Percentiles rank a stretch among this genome's conserved stretches.
Evolutionary conservation across 2,329 filamentous ascomycete genomes (phyloP).

Genomic region (Colletotrichum zoysiae): DNA sequence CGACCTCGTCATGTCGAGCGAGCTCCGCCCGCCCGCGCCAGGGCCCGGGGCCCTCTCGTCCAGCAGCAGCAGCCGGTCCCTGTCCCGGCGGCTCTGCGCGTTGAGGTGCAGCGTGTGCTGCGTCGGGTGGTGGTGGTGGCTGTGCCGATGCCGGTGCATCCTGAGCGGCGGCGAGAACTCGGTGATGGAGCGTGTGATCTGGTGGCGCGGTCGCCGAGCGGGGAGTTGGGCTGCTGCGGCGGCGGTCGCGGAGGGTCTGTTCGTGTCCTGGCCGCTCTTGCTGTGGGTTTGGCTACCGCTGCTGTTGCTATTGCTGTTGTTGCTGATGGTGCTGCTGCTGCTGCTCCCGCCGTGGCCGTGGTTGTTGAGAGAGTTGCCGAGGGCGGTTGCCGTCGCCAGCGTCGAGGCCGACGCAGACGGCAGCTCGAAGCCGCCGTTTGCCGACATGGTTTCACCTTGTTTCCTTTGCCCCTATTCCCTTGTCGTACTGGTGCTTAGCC

Average conservation of each 20-base stretch:
- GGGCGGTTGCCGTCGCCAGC: conserved; percentile 20
- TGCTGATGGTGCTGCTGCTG: neutral
- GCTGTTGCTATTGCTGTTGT: neutral
- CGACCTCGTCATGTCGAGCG: conserved; percentile 60
- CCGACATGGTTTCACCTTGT: conserved; percentile 38
- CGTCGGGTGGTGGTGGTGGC: conserved; percentile 52
- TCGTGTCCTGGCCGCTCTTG: conserved; percentile 13
- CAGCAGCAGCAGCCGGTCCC: conserved; percentile 26
- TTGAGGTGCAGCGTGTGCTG: conserved; percentile 45
- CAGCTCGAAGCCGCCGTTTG: conserved; percentile 32
- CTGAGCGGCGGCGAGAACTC: conserved; percentile 64
- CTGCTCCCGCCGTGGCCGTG: neutral
- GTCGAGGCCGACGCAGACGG: conserved; percentile 31
- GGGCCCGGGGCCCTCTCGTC: conserved; percentile 47
- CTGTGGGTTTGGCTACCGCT: conserved; percentile 13
- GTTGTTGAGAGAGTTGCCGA: conserved; percentile 29
- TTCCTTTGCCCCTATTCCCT: neutral
- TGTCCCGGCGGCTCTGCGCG: conserved; percentile 15
- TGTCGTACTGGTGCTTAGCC: neutral
- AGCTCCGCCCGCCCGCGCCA: conserved; percentile 52
- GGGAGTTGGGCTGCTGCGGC: conserved; percentile 29
- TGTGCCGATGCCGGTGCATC: conserved; percentile 50
- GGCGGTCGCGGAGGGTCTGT: conserved; percentile 13
- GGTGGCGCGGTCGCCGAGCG: conserved; percentile 55
- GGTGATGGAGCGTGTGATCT: conserved; percentile 68